Percentiles rank a stretch among this genome's conserved stretches.
phyloP scores from a whole-genome alignment of 805 yeast species.

The Teunomyces stri region DNA sequence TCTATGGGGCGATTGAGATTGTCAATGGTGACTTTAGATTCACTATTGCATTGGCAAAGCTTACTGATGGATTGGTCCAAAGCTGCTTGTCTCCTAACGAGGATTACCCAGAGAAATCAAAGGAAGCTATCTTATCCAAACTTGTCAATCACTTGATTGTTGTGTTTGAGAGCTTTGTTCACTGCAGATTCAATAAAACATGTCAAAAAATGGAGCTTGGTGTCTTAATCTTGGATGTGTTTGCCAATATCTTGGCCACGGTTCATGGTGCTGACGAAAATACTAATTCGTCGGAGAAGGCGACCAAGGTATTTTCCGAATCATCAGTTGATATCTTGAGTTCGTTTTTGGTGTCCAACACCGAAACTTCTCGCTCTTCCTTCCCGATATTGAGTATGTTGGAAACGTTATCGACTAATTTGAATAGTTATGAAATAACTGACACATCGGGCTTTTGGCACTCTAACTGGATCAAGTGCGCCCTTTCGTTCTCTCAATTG shows the following conservation, averaged over 20 bases:
- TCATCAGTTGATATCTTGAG: slow-evolving; percentile 45
- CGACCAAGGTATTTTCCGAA: slow-evolving; percentile 46
- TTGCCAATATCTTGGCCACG: slow-evolving; percentile 51
- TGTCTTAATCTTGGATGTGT: slow-evolving; percentile 48
- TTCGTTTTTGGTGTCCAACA: slow-evolving; percentile 53
- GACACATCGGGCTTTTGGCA: slow-evolving; percentile 49
- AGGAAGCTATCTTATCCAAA: slow-evolving; percentile 54
- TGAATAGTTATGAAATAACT: slow-evolving; percentile 34
- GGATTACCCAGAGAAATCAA: slow-evolving; percentile 30
- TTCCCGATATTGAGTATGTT: slow-evolving; percentile 53
- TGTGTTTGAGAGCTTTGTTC: slow-evolving; percentile 69
- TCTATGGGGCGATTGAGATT: slow-evolving; percentile 72
- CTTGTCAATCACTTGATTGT: slow-evolving; percentile 57
- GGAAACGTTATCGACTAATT: slow-evolving; percentile 41
- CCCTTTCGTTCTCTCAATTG: slow-evolving; percentile 55
- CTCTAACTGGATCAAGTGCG: slow-evolving; percentile 46
- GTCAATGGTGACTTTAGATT: slow-evolving; percentile 65
- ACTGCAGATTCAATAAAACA: slow-evolving; percentile 62
- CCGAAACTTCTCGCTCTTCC: slow-evolving; percentile 51
- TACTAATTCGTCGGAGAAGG: slow-evolving; percentile 30
- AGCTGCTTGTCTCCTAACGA: slow-evolving; percentile 45
- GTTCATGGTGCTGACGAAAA: slow-evolving; percentile 54
- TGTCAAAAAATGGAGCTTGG: slow-evolving; percentile 65
- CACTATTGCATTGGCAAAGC: slow-evolving; percentile 56
- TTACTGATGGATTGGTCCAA: slow-evolving; percentile 52